Base-by-base conservation (phyloP, 805 yeast species). In the Candida awuae region DNA sequence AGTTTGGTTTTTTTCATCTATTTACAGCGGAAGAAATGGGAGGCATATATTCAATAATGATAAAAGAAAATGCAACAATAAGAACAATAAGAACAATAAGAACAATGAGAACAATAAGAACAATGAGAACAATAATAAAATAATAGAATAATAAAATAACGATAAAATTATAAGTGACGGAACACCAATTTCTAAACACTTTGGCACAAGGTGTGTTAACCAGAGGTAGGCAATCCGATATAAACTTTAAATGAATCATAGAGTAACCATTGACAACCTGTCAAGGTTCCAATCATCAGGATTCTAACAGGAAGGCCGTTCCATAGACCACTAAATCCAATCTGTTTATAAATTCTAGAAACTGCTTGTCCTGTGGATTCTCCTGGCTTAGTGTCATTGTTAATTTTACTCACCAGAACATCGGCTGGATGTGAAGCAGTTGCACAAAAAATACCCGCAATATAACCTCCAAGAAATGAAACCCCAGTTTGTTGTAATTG, bases 341-440 rank as follows among this genome's bases (percentile, higher is more conserved):
- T 88, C 54, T 76, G 72, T 40, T 66, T 60, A 61, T 88, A 90
- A 53, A 90, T 88, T 54, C 92, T 75, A 44, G 63, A 52, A 30
- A 84, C 69, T 9, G 94, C 92, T 23, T 67, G 65, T 21, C 80
- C 78, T 53, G 74, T 70, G 5, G 81, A 55, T 65, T 87, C 95
- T 35, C 69, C 70, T 25, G 79, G 71, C 56, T 62, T 63, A 53
- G 74, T 77, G 52, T 77, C 87, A 44, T 81, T 71, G 59, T 85
- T 88, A 54, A 92, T 77, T 71, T 87, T 84, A 35, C 95, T 84
- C 19, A 90, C 97, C 95, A 92, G 80, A 25, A 90, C 97, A 63
- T 90, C 98, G n/a, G 97, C 97, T 16, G 98, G 98, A 62, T 92
- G 97, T 20, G 97, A 88, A 14, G 88, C 92, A 37, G 83, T 67